Conservation (phyloP, 2,329 filamentous ascomycete species). For the Aspergillus hortae region DNA sequence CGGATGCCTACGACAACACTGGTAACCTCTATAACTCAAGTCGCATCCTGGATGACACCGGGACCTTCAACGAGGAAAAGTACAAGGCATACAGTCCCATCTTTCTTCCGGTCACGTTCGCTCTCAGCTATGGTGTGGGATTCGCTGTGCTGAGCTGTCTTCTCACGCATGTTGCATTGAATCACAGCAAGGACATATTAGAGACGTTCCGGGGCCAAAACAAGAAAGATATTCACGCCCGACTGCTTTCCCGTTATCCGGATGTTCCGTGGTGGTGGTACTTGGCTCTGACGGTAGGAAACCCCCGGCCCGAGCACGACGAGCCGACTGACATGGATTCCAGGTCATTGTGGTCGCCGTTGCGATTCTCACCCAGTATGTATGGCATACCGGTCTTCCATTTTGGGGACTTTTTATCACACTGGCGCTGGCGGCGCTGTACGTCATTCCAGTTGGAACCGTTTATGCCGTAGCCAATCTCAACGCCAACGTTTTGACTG, state of each 20-base stretch:
- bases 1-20: constrained; percentile 59
- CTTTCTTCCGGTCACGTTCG: constrained; percentile 58
- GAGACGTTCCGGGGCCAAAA: constrained; percentile 30
- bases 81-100: constrained; percentile 62
- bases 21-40: constrained; percentile 57
- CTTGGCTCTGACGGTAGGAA: constrained; percentile 9
- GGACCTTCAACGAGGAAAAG: constrained; percentile 57
- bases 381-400: constrained; percentile 42
- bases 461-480: constrained; percentile 45
- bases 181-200: constrained; percentile 29
- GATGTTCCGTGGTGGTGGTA: constrained; percentile 45
- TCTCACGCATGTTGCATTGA: constrained; percentile 27
- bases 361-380: constrained; percentile 35
- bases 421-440: constrained; percentile 39
- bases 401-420: constrained; percentile 44
- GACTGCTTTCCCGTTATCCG: constrained; percentile 38
- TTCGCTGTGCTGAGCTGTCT: constrained; percentile 61
- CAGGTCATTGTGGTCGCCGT: constrained; percentile 28
- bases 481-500: constrained; percentile 42
- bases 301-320: too few relatives aligned
- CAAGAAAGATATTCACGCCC: constrained; percentile 40
- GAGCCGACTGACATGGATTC: too few relatives aligned
- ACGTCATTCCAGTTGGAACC: constrained; percentile 45
- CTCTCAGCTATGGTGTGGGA: constrained; percentile 53
- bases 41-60: constrained; percentile 50